These are phyloP conservation scores for Henckelia pumila DNA, from an alignment of 257 asterid species.

Conservation along the genomic window DNA sequence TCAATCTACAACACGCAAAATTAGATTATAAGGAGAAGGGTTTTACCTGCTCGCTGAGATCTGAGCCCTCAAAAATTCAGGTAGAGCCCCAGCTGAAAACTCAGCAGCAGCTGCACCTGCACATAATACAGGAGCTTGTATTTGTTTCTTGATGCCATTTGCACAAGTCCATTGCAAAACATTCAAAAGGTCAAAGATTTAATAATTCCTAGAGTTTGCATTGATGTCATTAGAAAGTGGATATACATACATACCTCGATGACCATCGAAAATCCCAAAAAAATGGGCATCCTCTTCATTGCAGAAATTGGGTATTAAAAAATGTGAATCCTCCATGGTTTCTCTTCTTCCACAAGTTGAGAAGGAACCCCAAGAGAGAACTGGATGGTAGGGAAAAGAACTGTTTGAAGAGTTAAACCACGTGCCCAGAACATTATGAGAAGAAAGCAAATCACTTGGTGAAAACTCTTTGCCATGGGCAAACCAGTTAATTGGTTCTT, in stretches of 20 bases:
- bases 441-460: conserved; percentile 32
- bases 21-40: not conserved
- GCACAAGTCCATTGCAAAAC: not conserved
- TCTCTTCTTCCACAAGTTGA: conserved; percentile 95
- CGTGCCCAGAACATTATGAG: conserved; percentile 31
- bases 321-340: conserved; percentile 89
- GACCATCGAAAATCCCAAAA: conserved; percentile 93
- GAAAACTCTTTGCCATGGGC: conserved; percentile 53
- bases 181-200: not conserved
- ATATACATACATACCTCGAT: conserved; percentile 76
- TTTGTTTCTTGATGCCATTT: conserved; percentile 8
- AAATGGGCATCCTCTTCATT: conserved; percentile 54
- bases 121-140: conserved; percentile 21
- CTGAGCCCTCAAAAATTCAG: conserved; percentile 56
- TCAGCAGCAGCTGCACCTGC: conserved; percentile 95
- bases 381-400: conserved; percentile 53
- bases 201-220: conserved; percentile 10
- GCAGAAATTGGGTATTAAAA: conserved; percentile 58
- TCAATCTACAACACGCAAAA: conserved; percentile 19
- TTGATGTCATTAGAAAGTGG: conserved; percentile 14
- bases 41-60: conserved; percentile 51
- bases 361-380: conserved; percentile 83
- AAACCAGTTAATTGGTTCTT: conserved; percentile 74
- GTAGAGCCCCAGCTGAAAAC: conserved; percentile 90
- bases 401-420: conserved; percentile 46